Evolutionary conservation across 1,284 basidiomycete genomes (phyloP), one percentile per base, ranked within the genome.

Genomic region (Psilocybe mexicana): DNA sequence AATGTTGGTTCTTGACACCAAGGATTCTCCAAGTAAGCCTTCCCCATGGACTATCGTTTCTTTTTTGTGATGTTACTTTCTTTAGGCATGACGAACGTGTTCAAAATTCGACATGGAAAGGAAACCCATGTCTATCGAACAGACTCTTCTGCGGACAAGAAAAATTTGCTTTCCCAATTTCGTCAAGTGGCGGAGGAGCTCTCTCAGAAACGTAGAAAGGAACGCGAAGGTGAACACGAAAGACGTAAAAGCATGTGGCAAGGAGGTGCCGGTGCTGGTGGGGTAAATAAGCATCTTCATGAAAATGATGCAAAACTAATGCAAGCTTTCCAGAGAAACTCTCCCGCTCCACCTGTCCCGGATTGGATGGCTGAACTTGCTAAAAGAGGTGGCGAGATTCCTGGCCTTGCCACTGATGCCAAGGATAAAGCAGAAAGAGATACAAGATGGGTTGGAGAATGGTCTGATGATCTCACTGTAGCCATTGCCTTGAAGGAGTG

Each of bases 61-160:
- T 40, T 3, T 45, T 11, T 43, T 58, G 48, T 54, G 38, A 58
- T 33, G 55, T 12, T 53, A 38, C 18, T 28, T 12, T 54, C 50
- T 35, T 28, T 61, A 94, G 96, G 87, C 53, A 87, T 98, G 77
- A 93, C 88, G 14, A 97, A 98, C 68, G 96, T 97, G 0, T 91
- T 99, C 82, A 98, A 98, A 79, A 88, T 99, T 66, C 86, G 92
- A 64, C 86, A 96, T 54, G 90, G 91, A 6, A 96, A 96, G 72
- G 96, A 98, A 75, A 93, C 90, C 1, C 90, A 93, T 69, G 94
- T 99, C 7, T 98, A 94, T 72, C 85, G 94, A 36, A 93, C 93
- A 1, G 90, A 96, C 60, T 82, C 83, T 5, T 67, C 85, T 0
- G 79, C 87, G 35, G 94, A 98, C 66, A 99, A 99, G 80, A 94